Base-by-base conservation (phyloP, 768 basidiomycete genomes). In the Pulveroboletus sp. region DNA sequence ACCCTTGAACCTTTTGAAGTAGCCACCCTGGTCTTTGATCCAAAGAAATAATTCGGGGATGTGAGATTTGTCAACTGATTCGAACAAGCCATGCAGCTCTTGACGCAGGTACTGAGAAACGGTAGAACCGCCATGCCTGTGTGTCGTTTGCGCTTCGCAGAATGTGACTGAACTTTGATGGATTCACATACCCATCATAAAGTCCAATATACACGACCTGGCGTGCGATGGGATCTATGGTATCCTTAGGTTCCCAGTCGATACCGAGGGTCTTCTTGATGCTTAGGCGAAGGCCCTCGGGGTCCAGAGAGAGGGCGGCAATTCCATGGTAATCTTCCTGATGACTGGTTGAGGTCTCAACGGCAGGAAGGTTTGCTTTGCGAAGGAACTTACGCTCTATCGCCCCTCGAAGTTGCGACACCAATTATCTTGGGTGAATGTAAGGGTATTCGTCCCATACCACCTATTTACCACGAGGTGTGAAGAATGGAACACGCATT, bases 251-350 rank as follows among this genome's bases (percentile, higher is more conserved):
- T 54, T 88, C 77, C 93, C 93, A 95, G 45, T 86, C 79, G 47
- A 85, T 65, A 32, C 74, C 76, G 50, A 82, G 76, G 23, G 70
- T 67, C 54, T 81, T 82, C 61, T 85, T 81, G 35, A 91, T 71
- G 50, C 78, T 83, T 23, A 74, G 54, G 36, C 74, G 76, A 19
- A 95, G 75, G 65, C 94, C 93, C 47, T 81, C 78, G 10, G 89
- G 83, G 50, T 87, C 76, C 24, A 95, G 63, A 17, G 86, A 84
- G 20, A 96, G 75, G 1, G 87, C 80, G 7, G 83, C 80, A 62
- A 86, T 87, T 13, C 84, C 75, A 62, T 87, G 80, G 54, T 87
- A 89, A 61, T 96, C 93, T 70, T 95, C 93, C 66, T 95, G 93
- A 54, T 94, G 83, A 53, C 92, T 94, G 59, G 12, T 43, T 29